Evolutionary conservation across 1,284 basidiomycete species (phyloP).

Genomic region (Marasmius oreades): DNA sequence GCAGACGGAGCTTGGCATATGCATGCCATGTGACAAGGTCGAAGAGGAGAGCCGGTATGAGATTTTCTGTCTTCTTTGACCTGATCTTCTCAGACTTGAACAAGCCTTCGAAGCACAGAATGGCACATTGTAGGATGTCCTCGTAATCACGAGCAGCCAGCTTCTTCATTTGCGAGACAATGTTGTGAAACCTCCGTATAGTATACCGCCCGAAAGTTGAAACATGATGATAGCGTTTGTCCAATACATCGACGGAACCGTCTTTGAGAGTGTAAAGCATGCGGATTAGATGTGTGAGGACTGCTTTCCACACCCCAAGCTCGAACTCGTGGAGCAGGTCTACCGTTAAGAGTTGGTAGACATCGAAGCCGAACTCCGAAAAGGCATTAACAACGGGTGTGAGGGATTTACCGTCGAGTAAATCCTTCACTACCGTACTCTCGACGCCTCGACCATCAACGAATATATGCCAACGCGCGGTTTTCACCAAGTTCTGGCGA

Average conservation of each 20-base stretch:
- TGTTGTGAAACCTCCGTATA: constrained; percentile 26
- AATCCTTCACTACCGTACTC: constrained; percentile 5
- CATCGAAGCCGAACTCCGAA: constrained; percentile 17
- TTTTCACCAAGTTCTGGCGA: no score
- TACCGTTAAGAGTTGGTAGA: not conserved
- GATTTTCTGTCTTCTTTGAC: constrained; percentile 7
- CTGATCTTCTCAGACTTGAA: constrained; percentile 14
- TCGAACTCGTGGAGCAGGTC: not conserved
- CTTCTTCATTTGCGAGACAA: constrained; percentile 30
- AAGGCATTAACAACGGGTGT: no score
- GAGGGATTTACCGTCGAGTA: no score
- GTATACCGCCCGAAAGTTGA: constrained; percentile 23
- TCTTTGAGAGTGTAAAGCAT: constrained; percentile 14
- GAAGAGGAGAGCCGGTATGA: no score
- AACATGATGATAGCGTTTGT: constrained; percentile 2
- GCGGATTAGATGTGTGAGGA: constrained; percentile 21
- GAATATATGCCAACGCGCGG: constrained; percentile 16
- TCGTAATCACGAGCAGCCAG: constrained; percentile 30
- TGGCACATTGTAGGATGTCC: constrained; percentile 28
- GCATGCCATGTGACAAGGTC: constrained; percentile 17
- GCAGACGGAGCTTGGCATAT: no score
- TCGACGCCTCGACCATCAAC: constrained; percentile 10
- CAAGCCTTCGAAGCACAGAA: constrained; percentile 23
- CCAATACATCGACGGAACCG: constrained; percentile 5
- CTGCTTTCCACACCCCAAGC: constrained; percentile 23